Evolutionary conservation across 352 stramenopile species (phyloP).

Genomic region (Pythium phragmiticola): DNA sequence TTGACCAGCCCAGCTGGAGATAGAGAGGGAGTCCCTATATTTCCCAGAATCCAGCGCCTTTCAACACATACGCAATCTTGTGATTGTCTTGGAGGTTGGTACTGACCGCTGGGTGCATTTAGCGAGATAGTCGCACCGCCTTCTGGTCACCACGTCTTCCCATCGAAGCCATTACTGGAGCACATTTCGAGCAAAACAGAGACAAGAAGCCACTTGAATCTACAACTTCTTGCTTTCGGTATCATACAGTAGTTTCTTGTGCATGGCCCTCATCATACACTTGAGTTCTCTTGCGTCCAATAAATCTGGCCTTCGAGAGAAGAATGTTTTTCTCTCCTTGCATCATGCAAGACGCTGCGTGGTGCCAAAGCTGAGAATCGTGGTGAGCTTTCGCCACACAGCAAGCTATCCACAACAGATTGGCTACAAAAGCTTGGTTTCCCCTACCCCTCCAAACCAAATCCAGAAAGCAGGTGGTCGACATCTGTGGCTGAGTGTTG

Average conservation of each 20-base stretch:
- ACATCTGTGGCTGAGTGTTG: slow-evolving; percentile 26
- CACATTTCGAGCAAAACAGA: too few species aligned
- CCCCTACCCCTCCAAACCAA: slow-evolving; percentile 19
- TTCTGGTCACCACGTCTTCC: too few species aligned
- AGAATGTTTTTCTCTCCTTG: background rate
- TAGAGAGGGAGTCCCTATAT: background rate
- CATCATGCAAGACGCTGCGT: background rate
- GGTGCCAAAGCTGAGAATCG: slow-evolving; percentile 5
- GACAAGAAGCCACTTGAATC: too few species aligned
- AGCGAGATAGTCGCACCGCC: too few species aligned
- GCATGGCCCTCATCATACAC: background rate
- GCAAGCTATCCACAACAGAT: background rate
- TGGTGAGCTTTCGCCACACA: slow-evolving; percentile 18
- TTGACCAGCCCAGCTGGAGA: background rate
- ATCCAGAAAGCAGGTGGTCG: slow-evolving; percentile 28
- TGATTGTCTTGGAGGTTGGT: too few species aligned
- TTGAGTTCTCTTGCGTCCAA: background rate
- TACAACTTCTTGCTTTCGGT: too few species aligned
- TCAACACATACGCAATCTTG: background rate
- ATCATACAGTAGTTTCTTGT: too few species aligned
- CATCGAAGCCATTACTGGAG: too few species aligned
- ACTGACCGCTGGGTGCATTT: too few species aligned
- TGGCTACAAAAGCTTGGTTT: slow-evolving; percentile 1
- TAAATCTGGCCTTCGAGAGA: background rate
- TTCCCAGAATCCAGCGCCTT: background rate